These are phyloP conservation scores for Neurospora sp. DNA, from an alignment of 495 filamentous ascomycete genomes.

Conservation along the genomic window DNA sequence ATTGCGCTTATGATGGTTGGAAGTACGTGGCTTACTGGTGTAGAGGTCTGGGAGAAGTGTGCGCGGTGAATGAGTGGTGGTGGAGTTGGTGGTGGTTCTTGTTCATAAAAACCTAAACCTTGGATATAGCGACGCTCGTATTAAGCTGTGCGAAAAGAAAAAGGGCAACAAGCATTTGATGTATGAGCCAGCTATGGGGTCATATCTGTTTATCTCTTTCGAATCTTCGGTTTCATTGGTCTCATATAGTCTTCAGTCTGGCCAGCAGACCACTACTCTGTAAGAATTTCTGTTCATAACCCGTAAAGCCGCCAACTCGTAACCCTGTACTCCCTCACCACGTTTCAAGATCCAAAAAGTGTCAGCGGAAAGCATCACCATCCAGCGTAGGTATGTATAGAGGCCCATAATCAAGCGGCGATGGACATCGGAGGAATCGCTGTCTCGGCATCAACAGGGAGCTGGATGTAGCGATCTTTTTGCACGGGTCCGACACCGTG, in stretches of 20 bases:
- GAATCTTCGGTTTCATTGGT: neutral
- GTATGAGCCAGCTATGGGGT: neutral
- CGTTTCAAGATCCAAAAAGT: neutral
- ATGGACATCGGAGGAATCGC: neutral
- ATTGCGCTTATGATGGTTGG: slow-evolving; percentile 44
- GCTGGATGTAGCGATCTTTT: neutral
- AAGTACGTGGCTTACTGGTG: slow-evolving; percentile 46
- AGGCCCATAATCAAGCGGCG: neutral
- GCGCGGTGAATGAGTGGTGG: slow-evolving; percentile 12
- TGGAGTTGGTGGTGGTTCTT: neutral
- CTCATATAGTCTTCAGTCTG: neutral
- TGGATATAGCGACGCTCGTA: neutral
- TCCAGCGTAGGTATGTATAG: neutral
- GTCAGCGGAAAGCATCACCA: neutral
- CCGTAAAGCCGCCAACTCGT: neutral
- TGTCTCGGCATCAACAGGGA: neutral
- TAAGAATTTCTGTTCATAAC: neutral
- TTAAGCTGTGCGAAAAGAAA: neutral
- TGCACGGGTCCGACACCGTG: neutral
- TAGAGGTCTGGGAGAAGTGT: slow-evolving; percentile 49
- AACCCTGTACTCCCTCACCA: neutral
- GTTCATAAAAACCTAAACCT: neutral
- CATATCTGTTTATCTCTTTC: neutral
- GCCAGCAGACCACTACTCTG: neutral
- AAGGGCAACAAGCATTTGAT: neutral